phyloP scores from a whole-genome alignment of 2,329 filamentous ascomycete species.

The Fusarium proliferatum region DNA sequence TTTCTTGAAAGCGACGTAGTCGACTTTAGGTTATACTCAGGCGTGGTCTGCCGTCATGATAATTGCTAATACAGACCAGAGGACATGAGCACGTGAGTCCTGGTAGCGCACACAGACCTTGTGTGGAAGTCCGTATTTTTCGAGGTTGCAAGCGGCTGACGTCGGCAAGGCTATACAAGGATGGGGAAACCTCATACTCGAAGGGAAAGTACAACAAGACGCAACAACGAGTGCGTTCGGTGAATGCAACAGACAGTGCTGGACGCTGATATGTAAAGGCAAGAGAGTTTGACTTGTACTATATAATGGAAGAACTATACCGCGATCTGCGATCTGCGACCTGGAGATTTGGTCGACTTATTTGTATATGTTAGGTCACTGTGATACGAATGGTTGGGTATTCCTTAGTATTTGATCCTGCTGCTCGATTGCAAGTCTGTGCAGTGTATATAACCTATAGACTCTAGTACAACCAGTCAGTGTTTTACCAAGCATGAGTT shows the following conservation, averaged over 20 bases:
- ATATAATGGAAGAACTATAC: not conserved
- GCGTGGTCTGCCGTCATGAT: not conserved
- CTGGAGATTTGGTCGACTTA: not conserved
- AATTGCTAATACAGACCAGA: not conserved
- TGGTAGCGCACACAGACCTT: not conserved
- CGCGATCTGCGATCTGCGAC: not conserved
- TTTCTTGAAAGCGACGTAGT: not conserved
- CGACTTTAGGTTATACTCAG: not conserved
- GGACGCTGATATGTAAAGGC: not conserved
- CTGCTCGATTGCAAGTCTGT: not conserved
- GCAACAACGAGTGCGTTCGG: not conserved
- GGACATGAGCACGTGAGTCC: not conserved
- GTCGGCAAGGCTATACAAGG: not conserved
- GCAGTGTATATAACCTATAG: not conserved
- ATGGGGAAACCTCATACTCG: not conserved
- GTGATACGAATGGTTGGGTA: not conserved
- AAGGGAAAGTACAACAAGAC: not conserved
- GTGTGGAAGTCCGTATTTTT: not conserved
- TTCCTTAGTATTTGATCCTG: not conserved
- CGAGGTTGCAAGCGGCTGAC: not conserved
- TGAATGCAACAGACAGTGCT: not conserved
- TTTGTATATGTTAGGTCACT: not conserved
- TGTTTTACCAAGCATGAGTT: not conserved
- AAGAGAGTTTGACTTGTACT: not conserved
- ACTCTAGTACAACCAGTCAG: not conserved